Evolutionary conservation across 129 eudicot genomes (phyloP).

Genomic region (Heracleum sosnowskyi): DNA sequence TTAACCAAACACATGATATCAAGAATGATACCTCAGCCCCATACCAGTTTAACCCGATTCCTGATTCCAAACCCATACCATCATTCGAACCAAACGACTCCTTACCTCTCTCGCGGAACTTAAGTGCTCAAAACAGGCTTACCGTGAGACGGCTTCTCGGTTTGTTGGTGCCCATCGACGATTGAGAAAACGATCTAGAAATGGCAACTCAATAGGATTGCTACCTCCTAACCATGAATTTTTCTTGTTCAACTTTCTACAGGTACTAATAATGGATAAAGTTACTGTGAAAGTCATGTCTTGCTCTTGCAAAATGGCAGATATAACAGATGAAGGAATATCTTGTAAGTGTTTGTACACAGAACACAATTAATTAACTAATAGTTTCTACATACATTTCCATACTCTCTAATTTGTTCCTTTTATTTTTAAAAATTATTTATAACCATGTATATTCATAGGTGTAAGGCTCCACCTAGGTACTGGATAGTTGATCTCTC

Average conservation of each 20-base stretch:
- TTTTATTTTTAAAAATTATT: background rate
- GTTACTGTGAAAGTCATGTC: conserved; percentile 94
- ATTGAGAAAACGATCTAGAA: background rate
- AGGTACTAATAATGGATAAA: conserved; percentile 97
- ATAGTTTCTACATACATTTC: background rate
- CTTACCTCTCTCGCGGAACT: background rate
- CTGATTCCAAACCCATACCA: no score
- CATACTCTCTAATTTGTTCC: background rate
- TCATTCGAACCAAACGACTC: no score
- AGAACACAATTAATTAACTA: background rate
- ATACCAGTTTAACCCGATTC: no score
- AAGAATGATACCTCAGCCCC: no score
- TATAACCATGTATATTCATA: background rate
- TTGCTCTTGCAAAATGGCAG: conserved; percentile 90
- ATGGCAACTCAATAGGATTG: background rate
- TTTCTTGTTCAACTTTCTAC: conserved; percentile 12
- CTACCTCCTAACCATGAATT: background rate
- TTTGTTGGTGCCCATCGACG: background rate
- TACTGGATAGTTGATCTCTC: background rate
- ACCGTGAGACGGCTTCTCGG: background rate
- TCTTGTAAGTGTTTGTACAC: conserved; percentile 55
- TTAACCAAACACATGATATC: no score
- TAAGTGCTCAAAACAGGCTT: background rate
- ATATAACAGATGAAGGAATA: conserved; percentile 92
- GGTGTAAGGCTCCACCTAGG: conserved; percentile 1